Conservation (phyloP, 495 filamentous ascomycete species). For the Geopyxis carbonaria region DNA sequence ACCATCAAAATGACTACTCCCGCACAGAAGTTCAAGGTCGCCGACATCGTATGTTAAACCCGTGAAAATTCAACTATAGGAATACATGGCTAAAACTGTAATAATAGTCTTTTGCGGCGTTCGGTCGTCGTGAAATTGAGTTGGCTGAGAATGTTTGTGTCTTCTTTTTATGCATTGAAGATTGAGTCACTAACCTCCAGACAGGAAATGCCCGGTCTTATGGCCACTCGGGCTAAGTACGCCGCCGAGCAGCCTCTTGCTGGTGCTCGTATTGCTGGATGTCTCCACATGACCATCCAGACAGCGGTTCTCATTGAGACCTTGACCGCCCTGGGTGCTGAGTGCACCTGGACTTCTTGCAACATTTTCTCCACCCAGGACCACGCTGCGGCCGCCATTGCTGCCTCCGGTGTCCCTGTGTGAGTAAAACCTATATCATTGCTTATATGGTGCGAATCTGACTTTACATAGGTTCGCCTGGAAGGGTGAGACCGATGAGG, state of each 20-base stretch:
- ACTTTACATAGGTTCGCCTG: conserved; percentile 58
- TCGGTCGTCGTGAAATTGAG: conserved; percentile 97
- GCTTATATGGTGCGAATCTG: conserved; percentile 18
- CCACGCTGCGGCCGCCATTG: conserved; percentile 94
- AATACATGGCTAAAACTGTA: conserved; percentile 18
- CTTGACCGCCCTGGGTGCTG: conserved; percentile 77
- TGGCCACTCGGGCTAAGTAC: conserved; percentile 87
- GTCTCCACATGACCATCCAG: conserved; percentile 99
- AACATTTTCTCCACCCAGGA: conserved; percentile 99
- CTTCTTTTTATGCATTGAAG: neutral
- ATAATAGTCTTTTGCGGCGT: conserved; percentile 67
- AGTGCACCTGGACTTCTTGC: conserved; percentile 95
- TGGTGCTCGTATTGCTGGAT: conserved; percentile 81
- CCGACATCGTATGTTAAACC: conserved; percentile 56
- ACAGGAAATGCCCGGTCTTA: conserved; percentile 49
- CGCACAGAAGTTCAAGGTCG: conserved; percentile 91
- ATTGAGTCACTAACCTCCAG: conserved; percentile 3
- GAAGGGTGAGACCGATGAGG: conserved; percentile 99
- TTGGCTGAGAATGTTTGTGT: conserved; percentile 68
- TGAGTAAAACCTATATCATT: conserved; percentile 26
- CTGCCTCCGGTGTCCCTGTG: conserved; percentile 83
- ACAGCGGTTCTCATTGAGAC: conserved; percentile 98
- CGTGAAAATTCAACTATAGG: neutral
- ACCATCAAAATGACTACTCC: conserved; percentile 57
- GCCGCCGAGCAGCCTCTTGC: conserved; percentile 79